phyloP scores from a whole-genome alignment of 257 asterid species.

The Plantago ovata region DNA sequence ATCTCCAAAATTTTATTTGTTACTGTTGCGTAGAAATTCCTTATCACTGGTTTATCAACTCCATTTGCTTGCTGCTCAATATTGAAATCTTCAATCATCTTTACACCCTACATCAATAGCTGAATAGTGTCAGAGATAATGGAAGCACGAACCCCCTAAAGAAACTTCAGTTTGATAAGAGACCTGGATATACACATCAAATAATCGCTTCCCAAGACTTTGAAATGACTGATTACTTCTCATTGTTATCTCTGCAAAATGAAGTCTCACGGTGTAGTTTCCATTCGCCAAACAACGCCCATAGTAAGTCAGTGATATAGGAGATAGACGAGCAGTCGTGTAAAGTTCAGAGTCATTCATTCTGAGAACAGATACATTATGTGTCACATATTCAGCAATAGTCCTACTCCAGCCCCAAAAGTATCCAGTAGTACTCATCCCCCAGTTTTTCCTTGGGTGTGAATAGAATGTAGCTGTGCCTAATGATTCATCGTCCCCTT shows the following conservation, averaged over 20 bases:
- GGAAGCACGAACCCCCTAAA: not conserved
- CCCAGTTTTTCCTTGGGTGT: slow-evolving; percentile 37
- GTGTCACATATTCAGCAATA: slow-evolving; percentile 24
- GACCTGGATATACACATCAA: slow-evolving; percentile 67
- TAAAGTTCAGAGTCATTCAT: slow-evolving; percentile 36
- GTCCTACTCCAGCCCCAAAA: slow-evolving; percentile 26
- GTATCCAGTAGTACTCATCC: slow-evolving; percentile 48
- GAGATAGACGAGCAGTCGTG: slow-evolving; percentile 43
- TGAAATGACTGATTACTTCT: slow-evolving; percentile 41
- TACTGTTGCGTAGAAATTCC: slow-evolving; percentile 26
- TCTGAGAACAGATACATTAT: slow-evolving; percentile 33
- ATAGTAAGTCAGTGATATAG: slow-evolving; percentile 50
- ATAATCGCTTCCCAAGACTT: slow-evolving; percentile 58
- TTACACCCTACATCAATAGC: slow-evolving; percentile 33
- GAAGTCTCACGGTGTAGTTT: slow-evolving; percentile 52
- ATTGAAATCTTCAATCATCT: slow-evolving; percentile 36
- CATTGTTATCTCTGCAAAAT: slow-evolving; percentile 55
- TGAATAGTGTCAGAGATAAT: not conserved
- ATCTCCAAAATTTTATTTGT: slow-evolving; percentile 36
- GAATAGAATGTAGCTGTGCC: slow-evolving; percentile 37
- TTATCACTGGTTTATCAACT: slow-evolving; percentile 26
- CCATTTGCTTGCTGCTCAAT: slow-evolving; percentile 39
- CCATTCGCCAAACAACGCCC: slow-evolving; percentile 64
- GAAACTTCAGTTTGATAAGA: not conserved
- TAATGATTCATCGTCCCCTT: slow-evolving; percentile 34